phyloP scores from a whole-genome alignment of 192 early-diverging fungal species.

The Paraglomus brasilianum region DNA sequence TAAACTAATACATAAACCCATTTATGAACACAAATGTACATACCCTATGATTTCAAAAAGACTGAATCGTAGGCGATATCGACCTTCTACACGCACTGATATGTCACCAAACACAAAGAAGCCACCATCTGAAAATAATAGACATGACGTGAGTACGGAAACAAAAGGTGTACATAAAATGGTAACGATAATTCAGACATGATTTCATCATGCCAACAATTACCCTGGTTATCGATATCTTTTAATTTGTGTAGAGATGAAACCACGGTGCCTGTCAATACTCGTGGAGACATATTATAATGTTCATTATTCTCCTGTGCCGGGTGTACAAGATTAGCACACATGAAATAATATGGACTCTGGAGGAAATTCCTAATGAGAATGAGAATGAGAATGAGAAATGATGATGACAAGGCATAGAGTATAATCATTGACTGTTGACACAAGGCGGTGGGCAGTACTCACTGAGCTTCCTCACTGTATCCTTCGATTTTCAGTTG shows the following conservation, averaged over 20 bases:
- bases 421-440: neutral
- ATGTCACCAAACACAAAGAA: conserved; percentile 96
- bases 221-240: conserved; percentile 71
- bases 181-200: no score
- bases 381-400: neutral
- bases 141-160: neutral
- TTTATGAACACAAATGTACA: no score
- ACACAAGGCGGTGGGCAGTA: conserved; percentile 19
- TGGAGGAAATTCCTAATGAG: conserved; percentile 46
- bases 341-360: conserved; percentile 95
- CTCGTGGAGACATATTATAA: conserved; percentile 64
- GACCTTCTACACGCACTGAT: conserved; percentile 80
- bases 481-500: conserved; percentile 45
- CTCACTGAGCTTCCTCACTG: conserved; percentile 39
- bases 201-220: no score
- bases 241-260: conserved; percentile 83
- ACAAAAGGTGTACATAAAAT: neutral
- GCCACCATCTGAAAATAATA: conserved; percentile 62
- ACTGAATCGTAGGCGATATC: conserved; percentile 77
- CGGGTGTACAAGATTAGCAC: conserved; percentile 76
- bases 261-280: conserved; percentile 87
- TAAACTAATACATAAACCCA: no score
- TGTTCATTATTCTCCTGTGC: conserved; percentile 70
- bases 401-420: neutral
- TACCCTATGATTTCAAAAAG: conserved; percentile 82